Evolutionary conservation across 1,284 basidiomycete genomes (phyloP).

Genomic region (Pseudozyma sp.): DNA sequence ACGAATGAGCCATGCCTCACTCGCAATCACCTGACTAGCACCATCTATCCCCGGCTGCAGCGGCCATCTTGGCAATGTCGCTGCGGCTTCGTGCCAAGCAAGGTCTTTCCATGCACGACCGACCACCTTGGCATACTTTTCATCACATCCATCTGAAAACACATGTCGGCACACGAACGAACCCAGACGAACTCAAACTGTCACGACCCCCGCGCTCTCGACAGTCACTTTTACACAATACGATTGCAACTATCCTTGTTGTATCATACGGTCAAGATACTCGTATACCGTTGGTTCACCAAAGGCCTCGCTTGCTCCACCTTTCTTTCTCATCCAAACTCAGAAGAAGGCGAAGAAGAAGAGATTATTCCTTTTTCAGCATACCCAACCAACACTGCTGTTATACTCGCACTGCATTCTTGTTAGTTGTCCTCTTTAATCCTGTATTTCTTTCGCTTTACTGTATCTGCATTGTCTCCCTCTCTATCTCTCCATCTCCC

Average conservation of each 20-base stretch:
- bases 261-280: slow-evolving; percentile 42
- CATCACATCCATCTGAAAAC: no score
- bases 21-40: not conserved
- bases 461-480: not conserved
- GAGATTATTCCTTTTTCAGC: slow-evolving; percentile 17
- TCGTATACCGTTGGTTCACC: slow-evolving; percentile 40
- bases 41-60: not conserved
- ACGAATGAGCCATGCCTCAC: slow-evolving; percentile 19
- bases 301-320: slow-evolving; percentile 16
- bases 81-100: not conserved
- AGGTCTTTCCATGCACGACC: not conserved
- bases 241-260: slow-evolving; percentile 2
- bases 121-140: not conserved
- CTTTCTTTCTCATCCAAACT: slow-evolving; percentile 4
- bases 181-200: no score
- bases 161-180: no score
- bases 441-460: not conserved
- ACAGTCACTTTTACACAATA: not conserved
- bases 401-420: slow-evolving; percentile 46
- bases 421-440: slow-evolving; percentile 9
- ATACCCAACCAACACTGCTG: slow-evolving; percentile 23
- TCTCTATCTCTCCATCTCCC: slow-evolving; percentile 1
- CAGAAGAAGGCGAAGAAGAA: slow-evolving; percentile 21
- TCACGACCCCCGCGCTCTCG: not conserved
- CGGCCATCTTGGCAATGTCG: slow-evolving; percentile 21